phyloP scores from a whole-genome alignment of 2,329 filamentous ascomycete species.

The Aspergillus pseudoviridinutans region DNA sequence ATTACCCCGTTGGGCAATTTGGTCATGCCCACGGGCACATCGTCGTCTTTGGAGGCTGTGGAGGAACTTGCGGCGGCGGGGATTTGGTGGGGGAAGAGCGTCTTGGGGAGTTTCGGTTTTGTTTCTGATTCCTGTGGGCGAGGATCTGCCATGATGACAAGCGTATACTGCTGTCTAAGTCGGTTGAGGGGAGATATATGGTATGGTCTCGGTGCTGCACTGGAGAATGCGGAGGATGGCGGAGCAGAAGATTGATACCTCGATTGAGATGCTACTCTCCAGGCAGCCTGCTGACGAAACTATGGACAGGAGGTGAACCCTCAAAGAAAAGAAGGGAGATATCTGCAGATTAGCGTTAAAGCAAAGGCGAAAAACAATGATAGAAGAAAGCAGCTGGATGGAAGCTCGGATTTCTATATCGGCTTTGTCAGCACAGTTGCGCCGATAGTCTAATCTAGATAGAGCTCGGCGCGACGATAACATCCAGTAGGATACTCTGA shows the following conservation, averaged over 20 bases:
- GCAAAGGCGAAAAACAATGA: not conserved
- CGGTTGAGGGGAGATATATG: not conserved
- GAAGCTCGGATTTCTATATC: not conserved
- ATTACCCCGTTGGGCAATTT: conserved; percentile 46
- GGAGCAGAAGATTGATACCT: not conserved
- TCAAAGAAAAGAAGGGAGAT: not conserved
- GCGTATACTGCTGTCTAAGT: not conserved
- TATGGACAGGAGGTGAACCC: not conserved
- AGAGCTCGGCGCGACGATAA: not conserved
- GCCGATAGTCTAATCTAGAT: not conserved
- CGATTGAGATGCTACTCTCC: not conserved
- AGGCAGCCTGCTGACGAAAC: not conserved
- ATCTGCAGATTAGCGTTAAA: not conserved
- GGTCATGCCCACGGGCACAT: conserved; percentile 16
- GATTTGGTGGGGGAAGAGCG: conserved; percentile 15
- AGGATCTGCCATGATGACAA: conserved; percentile 8
- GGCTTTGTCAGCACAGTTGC: not conserved
- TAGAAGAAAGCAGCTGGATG: not conserved
- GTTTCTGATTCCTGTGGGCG: conserved; percentile 20
- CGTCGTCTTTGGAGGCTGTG: conserved; percentile 20
- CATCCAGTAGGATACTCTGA: not conserved
- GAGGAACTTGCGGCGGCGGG: conserved; percentile 13
- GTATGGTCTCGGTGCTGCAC: not conserved
- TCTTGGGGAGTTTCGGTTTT: conserved; percentile 7
- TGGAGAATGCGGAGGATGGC: not conserved